Percentiles rank a stretch among this genome's conserved stretches.
These are phyloP conservation scores for Ogataea neopini DNA, from an alignment of 805 yeast genomes.

Conservation along the genomic window DNA sequence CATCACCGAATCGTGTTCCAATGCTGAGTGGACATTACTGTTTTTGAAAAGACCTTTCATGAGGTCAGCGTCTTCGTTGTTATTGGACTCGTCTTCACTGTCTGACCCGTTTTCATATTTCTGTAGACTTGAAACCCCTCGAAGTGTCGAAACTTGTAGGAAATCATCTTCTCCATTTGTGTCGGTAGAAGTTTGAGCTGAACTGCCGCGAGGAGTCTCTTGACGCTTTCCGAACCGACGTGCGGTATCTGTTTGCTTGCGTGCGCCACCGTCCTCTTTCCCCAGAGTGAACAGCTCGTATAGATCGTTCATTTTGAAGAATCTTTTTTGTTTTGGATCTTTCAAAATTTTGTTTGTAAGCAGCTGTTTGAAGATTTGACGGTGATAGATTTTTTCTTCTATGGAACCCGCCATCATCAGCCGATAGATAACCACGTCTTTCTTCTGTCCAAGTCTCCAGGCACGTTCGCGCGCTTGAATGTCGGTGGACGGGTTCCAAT, in stretches of 20 bases:
- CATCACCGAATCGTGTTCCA: constrained; percentile 78
- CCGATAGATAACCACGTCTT: constrained; percentile 87
- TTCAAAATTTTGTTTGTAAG: constrained; percentile 89
- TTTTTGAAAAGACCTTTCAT: constrained; percentile 70
- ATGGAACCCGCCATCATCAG: constrained; percentile 93
- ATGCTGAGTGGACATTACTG: constrained; percentile 69
- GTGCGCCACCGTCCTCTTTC: constrained; percentile 53
- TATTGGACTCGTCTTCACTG: constrained; percentile 32
- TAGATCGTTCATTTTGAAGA: constrained; percentile 88
- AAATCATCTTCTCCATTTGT: constrained; percentile 62
- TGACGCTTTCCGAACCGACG: constrained; percentile 43
- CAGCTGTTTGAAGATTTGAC: constrained; percentile 95
- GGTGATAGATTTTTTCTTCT: constrained; percentile 94
- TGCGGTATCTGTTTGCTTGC: constrained; percentile 68
- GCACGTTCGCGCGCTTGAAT: constrained; percentile 96
- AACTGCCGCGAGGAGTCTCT: neutral
- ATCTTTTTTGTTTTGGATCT: constrained; percentile 92
- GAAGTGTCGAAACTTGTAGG: constrained; percentile 57
- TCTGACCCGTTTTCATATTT: constrained; percentile 56
- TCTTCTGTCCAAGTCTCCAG: constrained; percentile 94
- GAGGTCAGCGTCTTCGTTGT: constrained; percentile 57
- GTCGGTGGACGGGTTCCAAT: constrained; percentile 98
- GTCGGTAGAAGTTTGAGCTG: constrained; percentile 27
- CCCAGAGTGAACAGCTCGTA: constrained; percentile 88
- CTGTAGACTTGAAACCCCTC: constrained; percentile 75